Evolutionary conservation across 2,329 filamentous ascomycete species (phyloP).

Genomic region (Fusarium duplospermum): DNA sequence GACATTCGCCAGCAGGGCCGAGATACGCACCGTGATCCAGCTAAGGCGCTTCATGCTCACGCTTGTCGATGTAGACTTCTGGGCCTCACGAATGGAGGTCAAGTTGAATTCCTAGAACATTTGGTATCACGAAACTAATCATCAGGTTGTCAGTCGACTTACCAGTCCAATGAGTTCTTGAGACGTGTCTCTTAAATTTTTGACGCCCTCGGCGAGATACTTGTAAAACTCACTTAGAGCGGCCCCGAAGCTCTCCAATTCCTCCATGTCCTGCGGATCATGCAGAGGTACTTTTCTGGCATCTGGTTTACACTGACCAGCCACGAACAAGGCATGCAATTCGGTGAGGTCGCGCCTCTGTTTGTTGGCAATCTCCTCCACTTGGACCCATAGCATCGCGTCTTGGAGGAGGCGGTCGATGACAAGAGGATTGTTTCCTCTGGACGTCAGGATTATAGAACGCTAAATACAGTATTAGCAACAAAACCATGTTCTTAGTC

Average conservation of each 20-base stretch:
- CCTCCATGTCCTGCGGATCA: background rate
- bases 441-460: background rate
- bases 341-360: background rate
- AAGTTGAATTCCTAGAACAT: background rate
- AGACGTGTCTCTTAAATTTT: background rate
- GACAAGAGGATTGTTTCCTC: background rate
- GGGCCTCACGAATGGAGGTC: background rate
- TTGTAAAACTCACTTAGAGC: background rate
- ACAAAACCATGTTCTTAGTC: background rate
- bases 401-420: background rate
- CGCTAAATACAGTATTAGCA: background rate
- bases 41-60: background rate
- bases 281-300: background rate
- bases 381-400: background rate
- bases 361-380: background rate
- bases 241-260: background rate
- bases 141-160: background rate
- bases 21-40: background rate
- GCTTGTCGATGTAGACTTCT: background rate
- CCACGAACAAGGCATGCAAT: background rate
- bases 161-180: background rate
- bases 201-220: background rate
- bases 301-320: background rate
- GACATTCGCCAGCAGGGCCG: background rate
- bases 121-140: background rate